Base-by-base conservation (phyloP, 345 rosid genomes). In the Lepidium didymum region DNA sequence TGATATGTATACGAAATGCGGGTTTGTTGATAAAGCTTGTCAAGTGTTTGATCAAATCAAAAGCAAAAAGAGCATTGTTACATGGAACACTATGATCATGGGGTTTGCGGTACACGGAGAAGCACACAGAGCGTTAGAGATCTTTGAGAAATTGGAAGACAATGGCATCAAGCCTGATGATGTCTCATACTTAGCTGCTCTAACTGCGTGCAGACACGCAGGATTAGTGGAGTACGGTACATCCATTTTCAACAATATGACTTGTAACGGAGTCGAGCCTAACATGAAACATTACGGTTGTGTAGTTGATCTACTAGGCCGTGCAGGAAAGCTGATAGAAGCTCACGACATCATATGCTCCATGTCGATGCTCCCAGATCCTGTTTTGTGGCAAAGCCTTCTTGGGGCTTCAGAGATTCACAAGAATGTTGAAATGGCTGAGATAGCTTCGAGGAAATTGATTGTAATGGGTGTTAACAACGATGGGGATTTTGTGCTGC, bases 61-160 rank as follows among this genome's bases (percentile, higher is more conserved):
- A 33, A 66, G 85, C 51, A 44, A 43, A 65, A 85, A 79, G 76
- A 79, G 75, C 75, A 62, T 84, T 64, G 82, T 92, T 55, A 81
- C 96, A 4, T 92, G 97, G 98, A 92, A 92, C 76, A 86, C 96
- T 7, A 92, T 90, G 91, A 81, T 92, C 29, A 90, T 81, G 91
- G 96, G 84, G 18, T 88, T 84, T 69, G 96, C 98, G 1, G 81
- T 84, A 79, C 88, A 87, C 29, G 98, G 98, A 42, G 81, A 88
- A 73, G 96, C 87, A 7, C 11, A 38, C 11, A 82, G 66, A 75
- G 91, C 96, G 16, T 61, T 90, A 25, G 81, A 84, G 75, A 80
- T 88, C 38, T 90, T 92, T 37, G 55, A 79, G 73, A 74, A 77
- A 49, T 79, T 92, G 85, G 69, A 53, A 60, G 36, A n/a, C 0